These are phyloP conservation scores for Hansenula lynferdii DNA, from an alignment of 1,139 yeast genomes.

Conservation along the genomic window DNA sequence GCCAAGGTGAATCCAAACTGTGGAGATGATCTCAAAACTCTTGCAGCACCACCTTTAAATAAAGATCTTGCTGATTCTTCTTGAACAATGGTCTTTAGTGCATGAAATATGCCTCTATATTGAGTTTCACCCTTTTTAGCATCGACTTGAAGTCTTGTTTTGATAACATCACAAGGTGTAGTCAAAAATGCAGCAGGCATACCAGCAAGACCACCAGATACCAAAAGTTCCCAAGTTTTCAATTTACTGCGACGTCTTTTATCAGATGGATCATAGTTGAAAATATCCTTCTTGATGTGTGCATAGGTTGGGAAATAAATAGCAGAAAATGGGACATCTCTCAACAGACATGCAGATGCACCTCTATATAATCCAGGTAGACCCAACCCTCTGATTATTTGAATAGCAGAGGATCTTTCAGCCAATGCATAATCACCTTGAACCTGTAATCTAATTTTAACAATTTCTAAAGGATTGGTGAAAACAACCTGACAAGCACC, in stretches of 20 bases:
- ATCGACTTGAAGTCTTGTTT: slow-evolving; percentile 90
- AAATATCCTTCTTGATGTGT: slow-evolving; percentile 77
- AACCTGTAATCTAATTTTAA: slow-evolving; percentile 91
- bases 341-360: slow-evolving; percentile 82
- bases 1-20: slow-evolving; percentile 98
- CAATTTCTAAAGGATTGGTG: slow-evolving; percentile 95
- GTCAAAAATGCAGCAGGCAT: slow-evolving; percentile 97
- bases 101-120: slow-evolving; percentile 74
- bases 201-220: slow-evolving; percentile 94
- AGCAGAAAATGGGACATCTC: slow-evolving; percentile 97
- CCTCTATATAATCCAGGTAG: slow-evolving; percentile 87
- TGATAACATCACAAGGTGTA: slow-evolving; percentile 95
- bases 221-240: slow-evolving; percentile 76
- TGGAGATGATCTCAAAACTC: slow-evolving; percentile 93
- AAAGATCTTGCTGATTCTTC: slow-evolving; percentile 83
- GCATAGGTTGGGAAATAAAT: slow-evolving; percentile 98
- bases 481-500: slow-evolving; percentile 97
- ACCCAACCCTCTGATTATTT: slow-evolving; percentile 77
- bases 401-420: slow-evolving; percentile 47
- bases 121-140: slow-evolving; percentile 71
- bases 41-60: slow-evolving; percentile 95
- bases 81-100: slow-evolving; percentile 63
- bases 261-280: slow-evolving; percentile 74
- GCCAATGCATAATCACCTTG: slow-evolving; percentile 62
- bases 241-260: slow-evolving; percentile 42